Base-by-base conservation (phyloP, 2,329 filamentous ascomycete genomes). In the Pseudonectria buxi region DNA sequence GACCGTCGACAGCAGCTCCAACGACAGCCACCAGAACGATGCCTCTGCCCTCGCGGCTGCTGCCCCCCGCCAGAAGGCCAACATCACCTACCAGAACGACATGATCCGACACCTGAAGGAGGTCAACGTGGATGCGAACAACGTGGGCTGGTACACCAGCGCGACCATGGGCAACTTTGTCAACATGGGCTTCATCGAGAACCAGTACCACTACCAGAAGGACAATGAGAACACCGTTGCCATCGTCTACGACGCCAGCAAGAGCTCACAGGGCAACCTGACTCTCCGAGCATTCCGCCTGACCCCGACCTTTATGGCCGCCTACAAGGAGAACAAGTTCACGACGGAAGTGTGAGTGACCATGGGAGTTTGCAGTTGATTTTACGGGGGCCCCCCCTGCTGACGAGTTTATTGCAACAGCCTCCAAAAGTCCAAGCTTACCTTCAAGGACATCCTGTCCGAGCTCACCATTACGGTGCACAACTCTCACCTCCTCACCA, bases 101-200 rank as follows among this genome's bases (percentile, higher is more conserved):
- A 96, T 96, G 90, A 90, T 98, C 65, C 85, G 88, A 58, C 88
- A 92, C 64, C 71, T 96, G 45, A 84, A 90, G 62, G 92, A 96
- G 67, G 92, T 98, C 57, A 98, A 96, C 63, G 86, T 96, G 41
- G 92, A 98, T 63, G 92, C 92, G 49, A 95, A 96, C 72, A 94
- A 87, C 56, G 87, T 94, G 41, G 92, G 92, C 55, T 98, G 89
- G 89, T 98, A 98, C 71, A 95, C 88, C 40, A 95, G 88, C 69
- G 87, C 89, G 46, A 95, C 88, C 64, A 94, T 98, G 86, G 92
- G 92, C 64, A 96, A 95, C 74, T 96, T 96, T 54, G 76, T 96
- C 72, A 95, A 89, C 72, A 65, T 84, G 59, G 86, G 83, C 71
- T 89, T 95, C 59, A 86, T 98, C 64, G 92, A 98, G 76, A 98